Evolutionary conservation across 2,329 filamentous ascomycete genomes (phyloP).

Genomic region (Fusarium setosum): DNA sequence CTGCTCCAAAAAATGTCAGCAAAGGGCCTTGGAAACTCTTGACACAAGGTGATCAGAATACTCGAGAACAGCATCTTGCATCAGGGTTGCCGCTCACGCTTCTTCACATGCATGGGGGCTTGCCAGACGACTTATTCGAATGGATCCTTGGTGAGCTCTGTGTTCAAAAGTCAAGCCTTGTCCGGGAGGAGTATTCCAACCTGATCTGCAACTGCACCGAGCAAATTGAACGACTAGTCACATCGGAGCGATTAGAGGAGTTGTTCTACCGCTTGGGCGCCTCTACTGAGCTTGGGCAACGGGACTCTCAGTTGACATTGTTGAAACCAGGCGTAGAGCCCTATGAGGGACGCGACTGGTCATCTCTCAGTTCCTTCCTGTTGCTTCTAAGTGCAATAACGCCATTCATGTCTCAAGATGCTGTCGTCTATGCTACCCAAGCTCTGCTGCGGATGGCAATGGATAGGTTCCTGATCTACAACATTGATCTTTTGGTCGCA

Average conservation of each 20-base stretch:
- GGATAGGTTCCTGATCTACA: slow-evolving; percentile 61
- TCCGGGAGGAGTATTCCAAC: slow-evolving; percentile 71
- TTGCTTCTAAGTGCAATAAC: slow-evolving; percentile 54
- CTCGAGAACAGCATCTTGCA: slow-evolving; percentile 68
- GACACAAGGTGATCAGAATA: slow-evolving; percentile 53
- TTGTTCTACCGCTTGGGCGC: slow-evolving; percentile 72
- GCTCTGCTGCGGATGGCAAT: slow-evolving; percentile 66
- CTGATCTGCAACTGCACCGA: slow-evolving; percentile 60
- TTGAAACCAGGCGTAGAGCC: slow-evolving; percentile 41
- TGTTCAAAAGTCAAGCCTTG: slow-evolving; percentile 62
- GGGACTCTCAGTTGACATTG: slow-evolving; percentile 31
- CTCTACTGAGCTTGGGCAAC: slow-evolving; percentile 54
- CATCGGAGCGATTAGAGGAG: slow-evolving; percentile 56
- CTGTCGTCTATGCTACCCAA: slow-evolving; percentile 54
- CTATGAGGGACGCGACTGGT: slow-evolving; percentile 59
- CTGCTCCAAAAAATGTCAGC: slow-evolving; percentile 45
- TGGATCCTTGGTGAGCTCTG: slow-evolving; percentile 75
- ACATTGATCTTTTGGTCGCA: slow-evolving; percentile 52
- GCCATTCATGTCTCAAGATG: slow-evolving; percentile 46
- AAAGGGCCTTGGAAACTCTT: slow-evolving; percentile 61
- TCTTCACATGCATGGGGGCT: slow-evolving; percentile 39
- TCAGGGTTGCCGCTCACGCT: slow-evolving; percentile 71
- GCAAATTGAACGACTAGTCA: slow-evolving; percentile 58
- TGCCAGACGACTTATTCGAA: slow-evolving; percentile 73
- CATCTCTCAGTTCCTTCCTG: slow-evolving; percentile 56